Evolutionary conservation across 2,329 filamentous ascomycete species (phyloP).

Genomic region (Trichoderma koningiopsis): DNA sequence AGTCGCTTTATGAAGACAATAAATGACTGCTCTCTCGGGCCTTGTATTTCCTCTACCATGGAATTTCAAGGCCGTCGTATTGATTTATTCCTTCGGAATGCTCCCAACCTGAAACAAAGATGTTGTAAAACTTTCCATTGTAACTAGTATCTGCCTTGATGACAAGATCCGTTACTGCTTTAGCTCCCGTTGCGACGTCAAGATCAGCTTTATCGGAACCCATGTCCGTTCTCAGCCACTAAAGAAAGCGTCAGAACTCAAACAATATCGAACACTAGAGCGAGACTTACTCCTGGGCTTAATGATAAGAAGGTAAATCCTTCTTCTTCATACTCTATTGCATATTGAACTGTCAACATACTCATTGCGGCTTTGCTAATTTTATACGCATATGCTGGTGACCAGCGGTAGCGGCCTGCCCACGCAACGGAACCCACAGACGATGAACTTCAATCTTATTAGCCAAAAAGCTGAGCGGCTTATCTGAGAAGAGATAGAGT

Average conservation of each 20-base stretch:
- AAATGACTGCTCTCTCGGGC: background rate
- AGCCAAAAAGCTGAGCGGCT: background rate
- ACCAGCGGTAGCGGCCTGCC: background rate
- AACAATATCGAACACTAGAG: no score
- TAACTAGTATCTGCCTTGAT: background rate
- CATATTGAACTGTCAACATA: constrained; percentile 4
- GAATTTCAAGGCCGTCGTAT: background rate
- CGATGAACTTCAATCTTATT: background rate
- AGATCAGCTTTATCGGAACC: background rate
- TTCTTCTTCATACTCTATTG: background rate
- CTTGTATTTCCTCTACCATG: background rate
- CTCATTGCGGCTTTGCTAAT: constrained; percentile 1
- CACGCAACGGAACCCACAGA: background rate
- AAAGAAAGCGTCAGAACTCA: background rate
- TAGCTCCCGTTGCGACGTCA: background rate
- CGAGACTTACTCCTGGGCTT: background rate
- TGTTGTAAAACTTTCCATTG: constrained; percentile 14
- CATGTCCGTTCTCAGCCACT: constrained; percentile 11
- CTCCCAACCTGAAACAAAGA: constrained; percentile 1
- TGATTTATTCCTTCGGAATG: background rate
- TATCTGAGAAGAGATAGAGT: background rate
- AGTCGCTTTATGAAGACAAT: background rate
- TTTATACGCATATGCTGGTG: background rate
- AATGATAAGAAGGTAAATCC: background rate
- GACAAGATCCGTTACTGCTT: background rate